Conservation (phyloP, 345 rosid species). For the Pistacia integerrima region DNA sequence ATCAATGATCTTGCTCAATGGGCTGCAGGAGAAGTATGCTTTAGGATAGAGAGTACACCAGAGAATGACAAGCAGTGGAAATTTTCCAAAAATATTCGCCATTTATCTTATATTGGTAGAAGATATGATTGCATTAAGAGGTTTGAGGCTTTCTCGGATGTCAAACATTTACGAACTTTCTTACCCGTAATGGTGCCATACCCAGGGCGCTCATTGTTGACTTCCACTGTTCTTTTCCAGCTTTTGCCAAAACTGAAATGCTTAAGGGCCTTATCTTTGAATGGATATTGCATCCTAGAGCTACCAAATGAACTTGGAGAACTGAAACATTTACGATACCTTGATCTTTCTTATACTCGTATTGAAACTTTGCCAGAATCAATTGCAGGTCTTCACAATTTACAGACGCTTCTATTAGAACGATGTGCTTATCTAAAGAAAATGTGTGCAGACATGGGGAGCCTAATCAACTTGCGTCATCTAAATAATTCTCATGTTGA, state of each 20-base stretch:
- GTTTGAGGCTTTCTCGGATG: not conserved
- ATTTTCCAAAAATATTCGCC: not conserved
- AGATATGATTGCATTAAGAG: not conserved
- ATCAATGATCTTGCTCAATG: slow-evolving; percentile 24
- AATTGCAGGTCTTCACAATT: slow-evolving; percentile 15
- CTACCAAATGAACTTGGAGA: slow-evolving; percentile 9
- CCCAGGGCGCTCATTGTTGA: not conserved
- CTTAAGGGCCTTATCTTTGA: slow-evolving; percentile 6
- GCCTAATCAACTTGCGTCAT: slow-evolving; percentile 1
- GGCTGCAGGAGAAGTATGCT: not conserved
- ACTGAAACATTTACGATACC: slow-evolving; percentile 27
- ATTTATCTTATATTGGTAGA: not conserved
- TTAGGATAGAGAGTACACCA: not conserved
- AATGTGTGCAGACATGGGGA: slow-evolving; percentile 2
- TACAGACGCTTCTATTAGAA: slow-evolving; percentile 17
- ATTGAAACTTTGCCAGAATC: slow-evolving; percentile 24
- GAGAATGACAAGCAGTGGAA: not conserved
- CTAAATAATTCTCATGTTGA: not conserved
- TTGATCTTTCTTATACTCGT: not conserved
- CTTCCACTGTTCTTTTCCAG: not conserved
- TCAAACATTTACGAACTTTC: not conserved
- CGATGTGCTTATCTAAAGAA: not conserved
- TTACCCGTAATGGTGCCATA: not conserved
- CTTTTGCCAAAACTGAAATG: not conserved
- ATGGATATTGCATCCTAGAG: not conserved